Conservation (phyloP, 305 asterid species). For the Lippia alba region DNA sequence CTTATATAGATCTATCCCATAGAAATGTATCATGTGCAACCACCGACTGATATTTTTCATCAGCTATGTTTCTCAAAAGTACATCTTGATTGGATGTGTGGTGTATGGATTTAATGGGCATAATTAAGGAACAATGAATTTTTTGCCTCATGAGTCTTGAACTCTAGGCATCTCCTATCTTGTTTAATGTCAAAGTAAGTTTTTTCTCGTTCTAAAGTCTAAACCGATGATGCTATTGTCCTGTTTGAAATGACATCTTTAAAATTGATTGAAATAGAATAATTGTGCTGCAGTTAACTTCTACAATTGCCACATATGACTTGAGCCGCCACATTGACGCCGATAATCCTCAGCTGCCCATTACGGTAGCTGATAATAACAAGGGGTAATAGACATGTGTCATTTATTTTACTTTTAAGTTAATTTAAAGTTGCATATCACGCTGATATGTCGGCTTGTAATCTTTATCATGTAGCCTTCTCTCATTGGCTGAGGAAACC, state of each 20-base stretch:
- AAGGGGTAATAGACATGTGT: constrained; percentile 25
- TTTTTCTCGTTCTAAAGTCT: constrained; percentile 9
- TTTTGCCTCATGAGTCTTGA: constrained; percentile 3
- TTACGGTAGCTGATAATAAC: constrained; percentile 31
- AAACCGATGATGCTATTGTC: constrained; percentile 12
- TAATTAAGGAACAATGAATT: not conserved
- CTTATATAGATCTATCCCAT: constrained; percentile 24
- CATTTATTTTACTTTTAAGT: constrained; percentile 9
- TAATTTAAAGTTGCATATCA: constrained; percentile 11
- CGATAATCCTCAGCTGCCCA: constrained; percentile 34
- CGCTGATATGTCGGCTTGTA: constrained; percentile 17
- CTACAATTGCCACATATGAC: constrained; percentile 25
- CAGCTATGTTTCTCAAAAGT: constrained; percentile 11
- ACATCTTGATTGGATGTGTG: constrained; percentile 1
- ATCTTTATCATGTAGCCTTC: constrained; percentile 39
- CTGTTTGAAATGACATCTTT: constrained; percentile 14
- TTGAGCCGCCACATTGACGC: constrained; percentile 34
- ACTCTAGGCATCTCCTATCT: not conserved
- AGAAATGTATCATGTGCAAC: constrained; percentile 6
- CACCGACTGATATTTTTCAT: constrained; percentile 5
- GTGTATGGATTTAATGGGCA: constrained; percentile 9
- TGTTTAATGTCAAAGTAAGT: constrained; percentile 2
- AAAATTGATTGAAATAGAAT: constrained; percentile 13
- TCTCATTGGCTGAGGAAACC: constrained; percentile 48
- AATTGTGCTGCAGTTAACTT: constrained; percentile 42